These are phyloP conservation scores for Sugiyamaella floridensis DNA, from an alignment of 805 yeast genomes.

Conservation along the genomic window DNA sequence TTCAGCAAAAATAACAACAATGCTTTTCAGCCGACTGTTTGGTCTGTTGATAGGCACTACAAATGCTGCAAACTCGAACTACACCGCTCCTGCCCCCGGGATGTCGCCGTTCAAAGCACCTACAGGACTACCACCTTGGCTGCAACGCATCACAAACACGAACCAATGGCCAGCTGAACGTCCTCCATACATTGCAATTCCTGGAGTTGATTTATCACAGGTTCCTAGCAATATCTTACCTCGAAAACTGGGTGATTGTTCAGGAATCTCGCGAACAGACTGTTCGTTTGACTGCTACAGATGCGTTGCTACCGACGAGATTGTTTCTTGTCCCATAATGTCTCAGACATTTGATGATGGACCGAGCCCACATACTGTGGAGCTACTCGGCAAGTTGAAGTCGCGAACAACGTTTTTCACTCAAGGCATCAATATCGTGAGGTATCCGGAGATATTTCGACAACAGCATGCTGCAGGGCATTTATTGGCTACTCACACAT, in stretches of 20 bases:
- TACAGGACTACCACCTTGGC: conserved; percentile 72
- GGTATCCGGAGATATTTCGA: conserved; percentile 65
- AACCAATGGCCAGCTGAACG: conserved; percentile 74
- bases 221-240: conserved; percentile 41
- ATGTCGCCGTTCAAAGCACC: not conserved
- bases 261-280: conserved; percentile 38
- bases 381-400: conserved; percentile 46
- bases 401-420: conserved; percentile 74
- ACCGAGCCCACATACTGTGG: conserved; percentile 66
- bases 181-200: conserved; percentile 84
- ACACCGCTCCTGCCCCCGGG: not conserved
- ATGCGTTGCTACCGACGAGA: conserved; percentile 71
- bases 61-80: not conserved
- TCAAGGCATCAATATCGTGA: conserved; percentile 72
- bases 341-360: conserved; percentile 96
- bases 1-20: not conserved
- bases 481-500: conserved; percentile 79
- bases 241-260: conserved; percentile 46
- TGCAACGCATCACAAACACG: conserved; percentile 64
- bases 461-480: conserved; percentile 58
- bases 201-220: conserved; percentile 44
- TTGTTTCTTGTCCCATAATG: conserved; percentile 61
- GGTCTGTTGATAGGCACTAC: not conserved
- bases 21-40: not conserved
- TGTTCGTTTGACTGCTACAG: conserved; percentile 86